Conservation (phyloP, 2,329 filamentous ascomycete genomes). For the Podosphaera fusca region DNA sequence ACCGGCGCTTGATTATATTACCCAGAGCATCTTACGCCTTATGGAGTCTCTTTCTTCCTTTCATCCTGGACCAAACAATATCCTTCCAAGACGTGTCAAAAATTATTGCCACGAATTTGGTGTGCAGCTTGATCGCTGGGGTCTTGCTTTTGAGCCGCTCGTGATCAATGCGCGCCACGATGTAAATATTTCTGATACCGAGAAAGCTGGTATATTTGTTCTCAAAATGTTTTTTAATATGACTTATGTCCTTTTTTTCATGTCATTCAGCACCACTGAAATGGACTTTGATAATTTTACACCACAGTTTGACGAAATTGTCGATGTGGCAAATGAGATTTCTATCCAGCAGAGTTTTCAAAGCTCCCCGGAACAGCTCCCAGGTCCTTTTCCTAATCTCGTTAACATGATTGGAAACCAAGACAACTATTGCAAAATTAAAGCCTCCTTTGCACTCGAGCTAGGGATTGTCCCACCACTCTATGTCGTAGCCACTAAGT, state of each 20-base stretch:
- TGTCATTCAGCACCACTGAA: constrained; percentile 36
- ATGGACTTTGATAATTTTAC: constrained; percentile 32
- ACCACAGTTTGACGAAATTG: constrained; percentile 28
- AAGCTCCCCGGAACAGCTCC: constrained; percentile 6
- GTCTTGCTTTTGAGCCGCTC: constrained; percentile 30
- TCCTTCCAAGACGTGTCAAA: constrained; percentile 18
- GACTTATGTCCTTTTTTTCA: constrained; percentile 30
- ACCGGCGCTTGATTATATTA: constrained; percentile 30
- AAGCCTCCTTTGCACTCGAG: constrained; percentile 20
- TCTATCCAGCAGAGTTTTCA: constrained; percentile 17
- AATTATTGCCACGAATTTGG: constrained; percentile 20
- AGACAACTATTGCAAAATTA: constrained; percentile 12
- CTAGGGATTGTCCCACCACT: constrained; percentile 14
- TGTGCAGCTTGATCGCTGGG: constrained; percentile 30
- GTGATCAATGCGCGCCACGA: constrained; percentile 22
- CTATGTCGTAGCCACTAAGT: constrained; percentile 14
- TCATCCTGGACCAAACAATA: constrained; percentile 23
- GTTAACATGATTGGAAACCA: constrained; percentile 3
- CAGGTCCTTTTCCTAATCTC: constrained; percentile 8
- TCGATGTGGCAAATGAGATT: constrained; percentile 33
- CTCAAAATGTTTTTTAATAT: constrained; percentile 40
- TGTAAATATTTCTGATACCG: constrained; percentile 24
- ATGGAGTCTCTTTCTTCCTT: constrained; percentile 29
- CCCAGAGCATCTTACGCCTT: constrained; percentile 33
- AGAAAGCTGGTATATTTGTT: constrained; percentile 35